Conservation (phyloP, 208 protist genomes). For the Trypanosoma platydactyli region DNA sequence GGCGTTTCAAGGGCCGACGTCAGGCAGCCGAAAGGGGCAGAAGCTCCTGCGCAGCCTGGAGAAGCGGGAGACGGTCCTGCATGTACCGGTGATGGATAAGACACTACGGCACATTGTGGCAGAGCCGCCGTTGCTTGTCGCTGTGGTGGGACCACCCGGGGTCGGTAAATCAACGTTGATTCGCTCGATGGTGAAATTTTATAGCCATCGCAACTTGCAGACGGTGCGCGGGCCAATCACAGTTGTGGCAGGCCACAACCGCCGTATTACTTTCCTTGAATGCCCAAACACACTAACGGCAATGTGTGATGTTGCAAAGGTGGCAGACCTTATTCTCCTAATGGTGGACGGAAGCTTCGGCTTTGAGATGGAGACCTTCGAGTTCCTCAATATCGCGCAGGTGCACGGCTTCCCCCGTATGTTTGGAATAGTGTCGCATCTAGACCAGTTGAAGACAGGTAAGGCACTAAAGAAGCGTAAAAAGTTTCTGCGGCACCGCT, state of each 20-base stretch:
- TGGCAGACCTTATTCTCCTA: slow-evolving; percentile 97
- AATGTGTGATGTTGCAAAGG: slow-evolving; percentile 99
- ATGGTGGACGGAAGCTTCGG: slow-evolving; percentile 98
- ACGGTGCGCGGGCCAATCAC: slow-evolving; percentile 97
- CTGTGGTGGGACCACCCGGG: slow-evolving; percentile 95
- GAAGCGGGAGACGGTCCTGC: slow-evolving; percentile 81
- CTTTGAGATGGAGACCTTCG: slow-evolving; percentile 99
- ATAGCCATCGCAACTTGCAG: slow-evolving; percentile 94
- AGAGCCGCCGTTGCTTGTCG: slow-evolving; percentile 95
- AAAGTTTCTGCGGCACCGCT: slow-evolving; percentile 97
- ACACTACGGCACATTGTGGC: slow-evolving; percentile 78
- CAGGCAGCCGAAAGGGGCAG: slow-evolving; percentile 77
- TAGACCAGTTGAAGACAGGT: slow-evolving; percentile 97
- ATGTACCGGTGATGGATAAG: slow-evolving; percentile 86
- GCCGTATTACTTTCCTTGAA: slow-evolving; percentile 98
- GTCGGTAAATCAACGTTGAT: slow-evolving; percentile 98
- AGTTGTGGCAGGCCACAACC: slow-evolving; percentile 91
- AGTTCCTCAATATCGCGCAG: slow-evolving; percentile 99
- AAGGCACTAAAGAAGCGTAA: slow-evolving; percentile 97
- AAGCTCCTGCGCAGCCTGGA: slow-evolving; percentile 83
- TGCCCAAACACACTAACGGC: slow-evolving; percentile 97
- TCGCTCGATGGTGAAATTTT: slow-evolving; percentile 98
- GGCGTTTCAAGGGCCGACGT: slow-evolving; percentile 84
- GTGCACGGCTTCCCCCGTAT: slow-evolving; percentile 98
- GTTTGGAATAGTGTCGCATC: slow-evolving; percentile 98